Evolutionary conservation across 202 grass and related monocot species (phyloP).

Genomic region (Saccharum hybrid): DNA sequence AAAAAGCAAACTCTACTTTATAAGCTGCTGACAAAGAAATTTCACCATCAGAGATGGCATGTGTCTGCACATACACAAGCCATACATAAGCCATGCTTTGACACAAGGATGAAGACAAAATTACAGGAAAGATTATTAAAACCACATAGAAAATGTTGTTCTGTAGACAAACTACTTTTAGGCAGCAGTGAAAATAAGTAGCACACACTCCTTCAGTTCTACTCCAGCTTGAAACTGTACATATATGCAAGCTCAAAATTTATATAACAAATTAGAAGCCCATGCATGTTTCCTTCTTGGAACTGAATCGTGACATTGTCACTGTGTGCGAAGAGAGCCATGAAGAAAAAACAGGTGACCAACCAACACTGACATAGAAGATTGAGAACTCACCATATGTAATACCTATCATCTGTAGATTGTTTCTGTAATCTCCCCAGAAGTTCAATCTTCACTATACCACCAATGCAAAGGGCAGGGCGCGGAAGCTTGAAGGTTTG

Average conservation of each 20-base stretch:
- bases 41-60: constrained; percentile 4
- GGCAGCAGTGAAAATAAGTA: background rate
- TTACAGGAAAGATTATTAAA: background rate
- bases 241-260: constrained; percentile 22
- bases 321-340: background rate
- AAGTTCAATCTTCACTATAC: constrained; percentile 85
- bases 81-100: background rate
- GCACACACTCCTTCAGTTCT: background rate
- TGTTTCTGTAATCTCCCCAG: constrained; percentile 81
- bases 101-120: constrained; percentile 12
- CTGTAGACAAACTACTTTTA: background rate
- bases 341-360: background rate
- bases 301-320: background rate
- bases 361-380: background rate
- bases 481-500: constrained; percentile 82
- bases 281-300: constrained; percentile 13
- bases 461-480: constrained; percentile 81
- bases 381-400: constrained; percentile 80
- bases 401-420: constrained; percentile 66
- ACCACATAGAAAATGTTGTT: background rate
- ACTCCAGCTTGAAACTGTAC: background rate
- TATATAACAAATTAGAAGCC: background rate
- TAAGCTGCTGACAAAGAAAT: constrained; percentile 8
- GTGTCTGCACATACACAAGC: background rate
- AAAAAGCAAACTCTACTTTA: constrained; percentile 1